Evolutionary conservation across 495 filamentous ascomycete genomes (phyloP).

Genomic region (Amniculicola lignicola): DNA sequence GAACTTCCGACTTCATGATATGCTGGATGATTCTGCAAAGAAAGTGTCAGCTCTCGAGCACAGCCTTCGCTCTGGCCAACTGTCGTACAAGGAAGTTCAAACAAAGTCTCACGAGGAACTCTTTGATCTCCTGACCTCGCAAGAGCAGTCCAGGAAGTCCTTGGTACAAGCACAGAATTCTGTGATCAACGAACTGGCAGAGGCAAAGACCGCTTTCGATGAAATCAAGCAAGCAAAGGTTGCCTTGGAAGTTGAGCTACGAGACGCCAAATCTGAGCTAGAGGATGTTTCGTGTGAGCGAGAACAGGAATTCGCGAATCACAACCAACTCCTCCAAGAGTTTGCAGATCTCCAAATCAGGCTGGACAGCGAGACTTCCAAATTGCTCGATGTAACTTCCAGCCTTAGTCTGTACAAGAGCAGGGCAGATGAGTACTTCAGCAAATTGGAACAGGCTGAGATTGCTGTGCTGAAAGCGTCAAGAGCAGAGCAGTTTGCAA

Average conservation of each 20-base stretch:
- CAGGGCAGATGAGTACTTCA: slow-evolving; percentile 94
- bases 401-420: slow-evolving; percentile 88
- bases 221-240: slow-evolving; percentile 75
- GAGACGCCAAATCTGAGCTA: slow-evolving; percentile 77
- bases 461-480: slow-evolving; percentile 90
- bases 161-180: slow-evolving; percentile 82
- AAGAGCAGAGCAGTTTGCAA: slow-evolving; percentile 90
- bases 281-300: slow-evolving; percentile 71
- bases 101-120: slow-evolving; percentile 93
- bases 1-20: slow-evolving; percentile 87
- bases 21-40: slow-evolving; percentile 91
- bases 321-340: slow-evolving; percentile 85
- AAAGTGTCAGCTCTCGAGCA: slow-evolving; percentile 90
- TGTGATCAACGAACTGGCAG: slow-evolving; percentile 75
- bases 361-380: slow-evolving; percentile 83
- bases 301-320: slow-evolving; percentile 80
- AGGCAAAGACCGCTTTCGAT: slow-evolving; percentile 83
- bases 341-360: slow-evolving; percentile 92
- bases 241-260: slow-evolving; percentile 80
- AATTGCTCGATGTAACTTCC: slow-evolving; percentile 75
- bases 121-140: slow-evolving; percentile 87
- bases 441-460: slow-evolving; percentile 94
- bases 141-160: slow-evolving; percentile 82
- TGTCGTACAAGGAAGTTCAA: slow-evolving; percentile 88
- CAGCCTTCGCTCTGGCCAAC: slow-evolving; percentile 79